Evolutionary conservation across 2,329 filamentous ascomycete species (phyloP), one percentile per base, ranked within the genome.

Genomic region (Xylaria sp.): DNA sequence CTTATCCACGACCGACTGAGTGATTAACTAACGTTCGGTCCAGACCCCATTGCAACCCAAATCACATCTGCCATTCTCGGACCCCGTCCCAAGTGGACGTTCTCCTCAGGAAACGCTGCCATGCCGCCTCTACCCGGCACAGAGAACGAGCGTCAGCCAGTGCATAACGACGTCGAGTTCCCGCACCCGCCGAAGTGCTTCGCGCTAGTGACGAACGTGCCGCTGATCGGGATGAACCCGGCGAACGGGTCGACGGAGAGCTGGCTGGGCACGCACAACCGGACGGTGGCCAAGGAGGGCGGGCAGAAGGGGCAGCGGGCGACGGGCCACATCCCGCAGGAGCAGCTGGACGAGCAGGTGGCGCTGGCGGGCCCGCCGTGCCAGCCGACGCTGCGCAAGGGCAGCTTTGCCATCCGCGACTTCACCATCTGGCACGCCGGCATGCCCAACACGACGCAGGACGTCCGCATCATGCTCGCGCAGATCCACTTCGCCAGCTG

Each of bases 341-440:
- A 76, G 0, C 73, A 81, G 1, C 71, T 87, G 0, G 79, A 79
- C 1, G 74, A 77, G 56, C 79, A 82, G 10, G 66, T 78, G 1
- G 63, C 72, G 3, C 66, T 77, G 1, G 75, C 81, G 3, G 70
- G 69, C 1, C 80, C 82, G 4, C 85, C 85, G 0, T 73, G 80
- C 15, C 86, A 89, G 71, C 85, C 86, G 0, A 65, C 77, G 3
- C 80, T 88, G 0, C 78, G 78, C 31, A 87, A 86, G 71, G 87
- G 88, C 0, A 84, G 85, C 36, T 73, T 90, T 31, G 80, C 89
- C 38, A 74, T 90, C 44, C 81, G 89, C 3, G 88, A 90, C 74
- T 75, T 90, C 64, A 79, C 87, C 27, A 81, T 89, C 6, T 90
- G 88, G 87, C 87, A 90, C 73, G 87, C 86, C 0, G 88, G 87